Percentiles rank a stretch among this genome's conserved stretches.
Evolutionary conservation across 202 grass and related monocot species (phyloP).

Genomic region (Zoysia matrella): DNA sequence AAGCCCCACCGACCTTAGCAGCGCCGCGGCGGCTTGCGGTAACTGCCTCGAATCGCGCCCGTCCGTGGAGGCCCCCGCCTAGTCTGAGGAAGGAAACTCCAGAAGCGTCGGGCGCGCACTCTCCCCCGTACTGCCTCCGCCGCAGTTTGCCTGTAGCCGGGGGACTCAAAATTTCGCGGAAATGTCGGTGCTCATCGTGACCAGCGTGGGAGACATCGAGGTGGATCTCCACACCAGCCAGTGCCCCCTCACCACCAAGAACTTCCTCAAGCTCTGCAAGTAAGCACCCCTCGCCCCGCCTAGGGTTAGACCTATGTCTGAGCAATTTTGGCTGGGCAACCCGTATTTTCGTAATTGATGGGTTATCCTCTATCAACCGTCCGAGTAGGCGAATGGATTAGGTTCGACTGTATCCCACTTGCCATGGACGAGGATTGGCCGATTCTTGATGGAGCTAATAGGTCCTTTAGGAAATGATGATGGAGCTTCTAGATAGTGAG

Average conservation of each 20-base stretch:
- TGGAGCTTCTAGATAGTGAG: not conserved
- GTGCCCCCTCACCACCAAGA: slow-evolving; percentile 87
- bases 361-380: not conserved
- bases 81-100: not conserved
- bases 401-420: not conserved
- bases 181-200: slow-evolving; percentile 97
- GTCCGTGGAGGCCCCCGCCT: no score
- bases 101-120: slow-evolving; percentile 5
- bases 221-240: slow-evolving; percentile 81
- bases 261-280: slow-evolving; percentile 99
- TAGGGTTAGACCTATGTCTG: not conserved
- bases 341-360: not conserved
- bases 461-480: not conserved
- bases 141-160: not conserved
- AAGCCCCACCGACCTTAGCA: no score
- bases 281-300: slow-evolving; percentile 24
- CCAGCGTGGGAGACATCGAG: slow-evolving; percentile 87
- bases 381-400: not conserved
- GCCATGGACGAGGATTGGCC: not conserved
- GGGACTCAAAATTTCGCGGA: not conserved
- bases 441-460: not conserved
- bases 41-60: no score
- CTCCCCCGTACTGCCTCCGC: not conserved
- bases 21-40: no score
- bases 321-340: not conserved